Evolutionary conservation across 352 stramenopile genomes (phyloP), one percentile per base, ranked within the genome.

Genomic region (Pythium chondricola): DNA sequence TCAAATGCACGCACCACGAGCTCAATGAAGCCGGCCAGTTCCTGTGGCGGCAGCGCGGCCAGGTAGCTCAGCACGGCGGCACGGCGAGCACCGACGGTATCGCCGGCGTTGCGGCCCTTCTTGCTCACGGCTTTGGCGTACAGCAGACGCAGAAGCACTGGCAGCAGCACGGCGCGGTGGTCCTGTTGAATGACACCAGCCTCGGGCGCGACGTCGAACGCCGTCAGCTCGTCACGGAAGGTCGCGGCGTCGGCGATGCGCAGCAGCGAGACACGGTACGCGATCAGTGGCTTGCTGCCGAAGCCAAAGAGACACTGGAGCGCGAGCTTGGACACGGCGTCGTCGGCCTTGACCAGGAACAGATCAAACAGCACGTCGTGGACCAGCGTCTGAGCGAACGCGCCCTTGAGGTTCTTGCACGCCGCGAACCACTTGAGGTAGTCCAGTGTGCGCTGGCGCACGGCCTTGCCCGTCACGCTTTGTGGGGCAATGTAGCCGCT

Each of bases 81-180:
- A 52, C 88, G 88, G n/a, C 88, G 80, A 27, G 81, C 78, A 8
- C 76, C 79, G 31, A 95, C 83, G 0, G 85, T 93, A 55, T 93
- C 84, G 8, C 83, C 86, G 7, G 70, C 74, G 60, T 89, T 92
- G 30, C 77, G 72, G 22, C 77, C 83, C 53, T 85, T 95, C 54
- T 87, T 85, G 38, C 85, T 88, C 20, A 95, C 69, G 32, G 93
- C 94, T 49, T 95, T 93, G 6, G 87, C 88, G 63, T 95, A 97
- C 40, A 97, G 48, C 29, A 97, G 35, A 11, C 90, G 78, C 48
- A 95, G 69, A 9, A 97, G 63, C 3, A 97, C 73, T 6, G 88
- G 90, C 5, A 97, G 30, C 7, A 97, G 65, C 29, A 73, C 66
- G 0, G 48, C 55, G 3, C 88, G 81, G 46, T 97, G 90, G 38